Base-by-base conservation (phyloP, 352 stramenopile genomes). In the Pythium angustatum region DNA sequence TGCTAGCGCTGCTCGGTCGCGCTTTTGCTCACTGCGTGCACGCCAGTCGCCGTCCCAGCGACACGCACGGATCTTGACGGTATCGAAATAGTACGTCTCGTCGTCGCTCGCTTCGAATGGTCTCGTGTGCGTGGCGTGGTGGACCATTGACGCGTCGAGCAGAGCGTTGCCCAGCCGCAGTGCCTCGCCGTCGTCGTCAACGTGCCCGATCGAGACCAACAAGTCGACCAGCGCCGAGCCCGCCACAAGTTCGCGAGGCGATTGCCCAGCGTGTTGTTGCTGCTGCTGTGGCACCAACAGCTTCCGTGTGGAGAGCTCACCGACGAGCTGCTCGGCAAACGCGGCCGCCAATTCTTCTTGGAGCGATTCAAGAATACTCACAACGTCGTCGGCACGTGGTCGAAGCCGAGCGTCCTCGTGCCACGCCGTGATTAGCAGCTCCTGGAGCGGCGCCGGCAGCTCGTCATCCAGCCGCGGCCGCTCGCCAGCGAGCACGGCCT, bases 401-500 rank as follows among this genome's bases (percentile, higher is more conserved):
- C 79, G 74, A 28, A 72, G 36, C 6, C 51, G 51, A 19, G 82
- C 55, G 43, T 82, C 60, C 5, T 63, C 50, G 8, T 85, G 69
- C 82, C 79, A 91, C 19, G 78, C 67, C 19, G 56, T 65, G 50
- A 76, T 47, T 22, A 91, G 79, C 15, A 88, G 53, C 9, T 75
- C 72, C 0, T 60, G 68, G 30, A 91, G 61, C 8, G 40, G 63
- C 36, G 64, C 26, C 6, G 82, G 68, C 2, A 86, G 19, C 27
- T 66, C 43, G 17, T 62, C 48, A n/a, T 73, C 64, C 2, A 89
- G 24, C 10, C 21, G 56, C 10, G 78, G 79, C 0, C 79, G 78
- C 1, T 53, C 19, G 24, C 79, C 79, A 30, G 68, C 47, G n/a
- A 80, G 63, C 1, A 83, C 79, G 22, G 58, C 24, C 33, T 84